Base-by-base conservation (phyloP, 2,329 filamentous ascomycete species). In the Curvularia spicifera region DNA sequence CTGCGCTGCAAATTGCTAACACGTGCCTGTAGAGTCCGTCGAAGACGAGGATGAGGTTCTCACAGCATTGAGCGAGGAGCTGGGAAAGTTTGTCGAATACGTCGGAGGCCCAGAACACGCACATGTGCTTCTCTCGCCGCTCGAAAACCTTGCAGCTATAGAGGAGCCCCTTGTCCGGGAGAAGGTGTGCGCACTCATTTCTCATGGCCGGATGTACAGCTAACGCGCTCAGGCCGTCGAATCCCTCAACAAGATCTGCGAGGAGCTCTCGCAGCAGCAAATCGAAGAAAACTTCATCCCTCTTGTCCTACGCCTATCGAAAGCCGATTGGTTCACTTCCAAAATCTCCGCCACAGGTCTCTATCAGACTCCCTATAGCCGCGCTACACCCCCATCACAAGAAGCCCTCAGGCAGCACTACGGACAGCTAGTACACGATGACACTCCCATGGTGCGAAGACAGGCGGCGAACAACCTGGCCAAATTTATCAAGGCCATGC, bases 291-390 rank as follows among this genome's bases (percentile, higher is more conserved):
- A 93, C 80, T 98, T 98, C 82, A 94, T 99, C 70, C 95, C 95
- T 62, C 89, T 99, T 74, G 93, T 93, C 59, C 87, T 96, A 74
- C 92, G 95, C 76, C 91, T 99, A 61, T 96, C 95, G 66, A 99
- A 98, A 85, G 95, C 95, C 80, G 95, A 99, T 81, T 99, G 95
- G 95, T 99, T 99, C 80, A 99, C 95, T 57, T 98, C 95, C 66
- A 99, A 98, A 82, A 95, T 99, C 66, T 99, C 95, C 31, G 95
- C 94, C 63, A 97, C 94, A 66, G 95, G 95, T 63, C 89, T 99
- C 63, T 99, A 94, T 83, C 95, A 91, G 76, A 87, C 89, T 48
- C 94, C 95, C 65, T 99, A 99, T 83, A 90, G 89, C 72, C 96
- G 96, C 83, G 92, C 95, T 59, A 90, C 92, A 54, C 85, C 89